phyloP scores from a whole-genome alignment of 371 early-diverging fungal species.

The Phascolomyces articulosus region DNA sequence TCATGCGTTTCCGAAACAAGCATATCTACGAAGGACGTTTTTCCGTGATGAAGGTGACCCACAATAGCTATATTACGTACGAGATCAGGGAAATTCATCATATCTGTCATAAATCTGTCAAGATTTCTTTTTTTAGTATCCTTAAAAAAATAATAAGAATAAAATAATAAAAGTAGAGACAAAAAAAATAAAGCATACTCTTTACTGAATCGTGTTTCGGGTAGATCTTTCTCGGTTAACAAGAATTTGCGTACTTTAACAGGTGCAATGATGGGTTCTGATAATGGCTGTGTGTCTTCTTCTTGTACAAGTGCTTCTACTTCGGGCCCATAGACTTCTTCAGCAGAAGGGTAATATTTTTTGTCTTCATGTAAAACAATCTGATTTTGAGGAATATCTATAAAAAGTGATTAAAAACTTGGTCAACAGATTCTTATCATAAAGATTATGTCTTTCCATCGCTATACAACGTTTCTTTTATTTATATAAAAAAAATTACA shows the following conservation, averaged over 20 bases:
- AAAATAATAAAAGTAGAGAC: not conserved
- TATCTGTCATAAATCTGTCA: slow-evolving; percentile 81
- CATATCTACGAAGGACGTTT: slow-evolving; percentile 93
- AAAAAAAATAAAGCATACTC: slow-evolving; percentile 57
- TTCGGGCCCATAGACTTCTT: slow-evolving; percentile 95
- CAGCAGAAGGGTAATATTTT: slow-evolving; percentile 95
- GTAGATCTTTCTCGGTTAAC: slow-evolving; percentile 84
- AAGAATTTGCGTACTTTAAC: slow-evolving; percentile 84
- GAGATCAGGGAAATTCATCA: slow-evolving; percentile 81
- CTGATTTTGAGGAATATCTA: slow-evolving; percentile 72
- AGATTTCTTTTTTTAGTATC: not conserved
- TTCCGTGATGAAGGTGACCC: slow-evolving; percentile 98
- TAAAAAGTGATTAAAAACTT: not conserved
- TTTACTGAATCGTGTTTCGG: slow-evolving; percentile 83
- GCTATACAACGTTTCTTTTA: too few relatives aligned
- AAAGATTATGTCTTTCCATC: too few relatives aligned
- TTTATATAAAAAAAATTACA: too few relatives aligned
- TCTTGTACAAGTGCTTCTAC: slow-evolving; percentile 97
- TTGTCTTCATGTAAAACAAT: slow-evolving; percentile 97
- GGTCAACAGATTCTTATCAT: too few relatives aligned
- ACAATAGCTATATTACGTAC: slow-evolving; percentile 89
- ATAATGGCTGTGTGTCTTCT: slow-evolving; percentile 96
- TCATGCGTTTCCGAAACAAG: slow-evolving; percentile 89
- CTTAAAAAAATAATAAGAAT: not conserved
- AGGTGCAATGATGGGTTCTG: slow-evolving; percentile 95